These are phyloP conservation scores for Termitomyces heimii DNA, from an alignment of 768 basidiomycete species.

Conservation along the genomic window DNA sequence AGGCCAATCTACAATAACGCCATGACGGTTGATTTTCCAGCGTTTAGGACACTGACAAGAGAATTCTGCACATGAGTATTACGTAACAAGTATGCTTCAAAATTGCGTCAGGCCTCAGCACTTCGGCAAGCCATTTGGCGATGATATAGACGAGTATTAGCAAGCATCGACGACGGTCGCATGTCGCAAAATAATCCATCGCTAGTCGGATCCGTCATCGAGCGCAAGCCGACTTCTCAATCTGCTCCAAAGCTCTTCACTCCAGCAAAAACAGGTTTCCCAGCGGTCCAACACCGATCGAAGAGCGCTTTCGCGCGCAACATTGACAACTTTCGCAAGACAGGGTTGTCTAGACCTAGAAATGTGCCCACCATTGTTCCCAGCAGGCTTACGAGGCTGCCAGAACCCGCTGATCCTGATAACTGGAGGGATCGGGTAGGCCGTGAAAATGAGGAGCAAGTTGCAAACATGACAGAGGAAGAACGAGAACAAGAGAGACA, in stretches of 20 bases:
- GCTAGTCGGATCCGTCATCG: conserved; percentile 41
- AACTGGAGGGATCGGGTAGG: conserved; percentile 55
- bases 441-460: conserved; percentile 56
- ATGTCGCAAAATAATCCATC: conserved; percentile 18
- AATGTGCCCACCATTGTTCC: conserved; percentile 23
- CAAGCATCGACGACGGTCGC: neutral
- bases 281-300: conserved; percentile 56
- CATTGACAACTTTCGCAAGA: conserved; percentile 31
- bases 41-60: neutral
- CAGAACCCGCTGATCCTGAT: conserved; percentile 16
- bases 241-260: conserved; percentile 21
- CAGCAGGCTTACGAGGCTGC: neutral
- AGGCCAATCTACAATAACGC: neutral
- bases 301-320: conserved; percentile 55
- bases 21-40: neutral
- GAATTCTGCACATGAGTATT: no score
- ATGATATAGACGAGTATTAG: neutral
- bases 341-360: conserved; percentile 12
- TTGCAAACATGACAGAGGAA: conserved; percentile 65
- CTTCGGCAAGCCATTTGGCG: neutral
- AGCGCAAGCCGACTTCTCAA: conserved; percentile 31
- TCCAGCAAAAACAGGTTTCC: conserved; percentile 48
- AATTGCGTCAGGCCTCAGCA: neutral
- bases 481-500: conserved; percentile 61
- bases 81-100: neutral